Conservation (phyloP, 2,329 filamentous ascomycete species). For the Epichloe hybrida region DNA sequence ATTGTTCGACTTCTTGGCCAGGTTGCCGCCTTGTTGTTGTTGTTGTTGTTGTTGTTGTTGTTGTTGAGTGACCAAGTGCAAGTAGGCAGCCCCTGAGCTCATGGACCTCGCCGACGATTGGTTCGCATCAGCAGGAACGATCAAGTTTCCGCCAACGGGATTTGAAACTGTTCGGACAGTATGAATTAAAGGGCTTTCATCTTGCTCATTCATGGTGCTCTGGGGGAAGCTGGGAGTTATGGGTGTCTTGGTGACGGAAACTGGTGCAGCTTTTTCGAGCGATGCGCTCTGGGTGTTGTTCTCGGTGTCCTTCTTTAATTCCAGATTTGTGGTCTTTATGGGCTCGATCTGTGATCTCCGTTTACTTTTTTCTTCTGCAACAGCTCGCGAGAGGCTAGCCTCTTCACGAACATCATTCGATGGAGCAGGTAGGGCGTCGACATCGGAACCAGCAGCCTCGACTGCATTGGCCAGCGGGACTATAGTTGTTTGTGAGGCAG, state of each 20-base stretch:
- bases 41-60: slow-evolving; percentile 37
- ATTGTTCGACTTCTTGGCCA: slow-evolving; percentile 51
- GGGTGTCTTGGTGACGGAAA: slow-evolving; percentile 73
- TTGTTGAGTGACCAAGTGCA: slow-evolving; percentile 41
- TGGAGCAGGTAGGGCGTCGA: not conserved
- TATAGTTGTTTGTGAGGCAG: too few relatives aligned
- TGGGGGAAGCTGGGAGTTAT: slow-evolving; percentile 48
- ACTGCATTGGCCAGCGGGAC: too few relatives aligned
- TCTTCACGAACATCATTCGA: slow-evolving; percentile 10
- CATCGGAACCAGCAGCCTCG: not conserved
- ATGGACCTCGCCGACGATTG: slow-evolving; percentile 37
- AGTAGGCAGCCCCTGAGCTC: slow-evolving; percentile 44
- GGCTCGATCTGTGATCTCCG: slow-evolving; percentile 33
- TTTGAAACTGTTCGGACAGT: slow-evolving; percentile 35
- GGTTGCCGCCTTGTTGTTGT: slow-evolving; percentile 33
- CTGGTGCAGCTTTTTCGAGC: slow-evolving; percentile 68
- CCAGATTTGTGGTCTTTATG: slow-evolving; percentile 34
- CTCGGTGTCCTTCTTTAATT: slow-evolving; percentile 53
- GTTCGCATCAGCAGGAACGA: slow-evolving; percentile 31
- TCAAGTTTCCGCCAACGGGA: slow-evolving; percentile 28
- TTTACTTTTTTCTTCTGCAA: slow-evolving; percentile 16
- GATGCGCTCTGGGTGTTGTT: slow-evolving; percentile 75
- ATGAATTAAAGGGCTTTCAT: slow-evolving; percentile 9
- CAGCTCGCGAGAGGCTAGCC: slow-evolving; percentile 14
- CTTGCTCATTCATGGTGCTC: slow-evolving; percentile 8